Base-by-base conservation (phyloP, 177 flowering plant genomes). In the Vitis hybrid region DNA sequence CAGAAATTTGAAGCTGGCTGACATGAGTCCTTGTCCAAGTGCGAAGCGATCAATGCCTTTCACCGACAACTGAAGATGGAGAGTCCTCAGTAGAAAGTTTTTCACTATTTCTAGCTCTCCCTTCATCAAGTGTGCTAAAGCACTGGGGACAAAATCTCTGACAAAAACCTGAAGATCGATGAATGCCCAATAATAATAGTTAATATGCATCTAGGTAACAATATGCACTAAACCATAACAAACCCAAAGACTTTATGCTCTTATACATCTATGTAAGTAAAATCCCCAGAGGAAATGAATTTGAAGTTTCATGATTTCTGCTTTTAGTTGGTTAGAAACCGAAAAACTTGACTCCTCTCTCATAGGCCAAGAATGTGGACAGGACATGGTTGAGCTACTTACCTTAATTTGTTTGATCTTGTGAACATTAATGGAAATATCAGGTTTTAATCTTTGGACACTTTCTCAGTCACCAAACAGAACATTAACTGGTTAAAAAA, bases 1-100 rank as follows among this genome's bases (percentile, higher is more conserved):
- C 24, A 81, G 84, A n/a, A 86, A 87, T 72, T 86, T 86, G 70
- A 86, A 86, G 54, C 90, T 86, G n/a, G 87, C 90, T 1, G 90
- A 87, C 87, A 86, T 81, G 21, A 82, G 86, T 27, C 90, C 90
- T 65, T 83, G 86, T 21, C 86, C 90, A 56, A 86, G 81, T 72
- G 80, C 82, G 69, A 86, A 86, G 17, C 81, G 72, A 35, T 86
- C 90, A 18, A 86, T 79, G 64, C 76, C 81, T 54, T 86, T 86
- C 77, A 84, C 90, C 83, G 85, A 78, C n/a, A 85, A 82, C 62
- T 86, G 90, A 27, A 86, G 82, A 10, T 80, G 72, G 24, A 84
- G 78, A 4, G 90, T 86, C 69, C 84, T 86, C 62, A 81, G 62
- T 2, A 86, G 76, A 66, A 86, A 86, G 68, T 86, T 82, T 73